Evolutionary conservation across 176 grass and related monocot species (phyloP), one percentile per base, ranked within the genome.

Genomic region (Poa annua): DNA sequence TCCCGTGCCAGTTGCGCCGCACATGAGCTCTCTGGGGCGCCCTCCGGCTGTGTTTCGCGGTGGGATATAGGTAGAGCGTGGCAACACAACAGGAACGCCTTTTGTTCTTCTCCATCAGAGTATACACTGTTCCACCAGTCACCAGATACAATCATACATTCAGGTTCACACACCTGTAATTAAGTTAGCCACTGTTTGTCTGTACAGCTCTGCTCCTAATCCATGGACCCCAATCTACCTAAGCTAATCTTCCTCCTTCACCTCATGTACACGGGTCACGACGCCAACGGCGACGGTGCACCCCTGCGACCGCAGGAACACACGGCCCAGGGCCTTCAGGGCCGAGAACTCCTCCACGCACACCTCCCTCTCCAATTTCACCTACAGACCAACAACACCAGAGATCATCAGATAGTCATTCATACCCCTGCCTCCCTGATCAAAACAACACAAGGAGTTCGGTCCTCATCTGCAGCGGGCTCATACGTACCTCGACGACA

Each of bases 281-380:
- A 88, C 69, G 81, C 96, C 96, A 24, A 95, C 96, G 0, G 91
- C 96, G 17, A 98, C 55, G 12, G 96, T 93, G 84, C 62, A 80
- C 3, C 92, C 96, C 12, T 62, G 90, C 8, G 84, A 88, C 41
- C 90, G 85, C 75, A 93, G 83, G 69, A 93, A 90, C 7, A 83
- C 92, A 11, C 92, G 90, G 47, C 89, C 96, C 2, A 98, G 85
- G 22, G 90, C 83, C 86, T 92, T 88, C 53, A 90, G 77, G 11
- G 51, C 80, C 0, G 39, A 78, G 34, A 90, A 93, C 80, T 95
- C 96, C 78, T 98, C 92, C 35, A 90, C 91, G 26, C 92, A 93
- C 1, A 93, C 87, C 49, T 85, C 90, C 68, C 82, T 83, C 19
- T 93, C 91, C 51, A 93, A 53, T 33, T 73, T 89, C n/a, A 98